Base-by-base conservation (phyloP, 2,329 filamentous ascomycete species). In the Xylaria polymorpha region DNA sequence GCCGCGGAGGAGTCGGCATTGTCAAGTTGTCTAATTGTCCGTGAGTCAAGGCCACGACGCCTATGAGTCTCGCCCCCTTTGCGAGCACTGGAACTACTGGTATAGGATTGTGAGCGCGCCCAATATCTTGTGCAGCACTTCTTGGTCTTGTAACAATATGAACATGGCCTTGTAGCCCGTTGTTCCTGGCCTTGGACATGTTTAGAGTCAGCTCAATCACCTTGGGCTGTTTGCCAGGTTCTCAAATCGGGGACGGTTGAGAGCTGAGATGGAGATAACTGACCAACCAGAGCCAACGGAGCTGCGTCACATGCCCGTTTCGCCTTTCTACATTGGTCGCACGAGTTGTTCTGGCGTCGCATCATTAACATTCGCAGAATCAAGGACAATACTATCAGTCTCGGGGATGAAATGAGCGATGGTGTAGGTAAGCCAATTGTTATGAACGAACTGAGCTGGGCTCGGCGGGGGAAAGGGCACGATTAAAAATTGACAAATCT, bases 291-390 rank as follows among this genome's bases (percentile, higher is more conserved):
- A 48, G 18, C 18, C 18, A 48, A 48, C 44, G 20, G 20, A 4
- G 44, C 44, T 8, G 29, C 50, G 18, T 55, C 50, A 20, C 50
- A 55, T n/a, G 50, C 50, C 25, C 50, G 50, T 25, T 55, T 55
- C n/a, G n/a, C 32, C 35, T 56, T 55, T 20, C 51, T 55, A 12
- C 51, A 55, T 29, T 55, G 51, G 51, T 55, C 51, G 32, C 51
- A 55, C 51, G 51, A 55, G 51, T 8, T 55, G 29, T 55, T 55
- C 50, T 37, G 50, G n/a, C 50, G 50, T 37, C 50, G 50, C 50
- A 37, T 55, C 29, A 10, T 55, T 55, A 55, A 55, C 18, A 35
- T 35, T 55, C 50, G 35, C 29, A 20, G 8, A 37, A 55, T 20
- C 10, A 20, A n/a, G 29, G 20, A 35, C 20, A 20, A 35, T 37